phyloP scores from a whole-genome alignment of 1,284 basidiomycete genomes.

The Ceratobasidium papillatum region DNA sequence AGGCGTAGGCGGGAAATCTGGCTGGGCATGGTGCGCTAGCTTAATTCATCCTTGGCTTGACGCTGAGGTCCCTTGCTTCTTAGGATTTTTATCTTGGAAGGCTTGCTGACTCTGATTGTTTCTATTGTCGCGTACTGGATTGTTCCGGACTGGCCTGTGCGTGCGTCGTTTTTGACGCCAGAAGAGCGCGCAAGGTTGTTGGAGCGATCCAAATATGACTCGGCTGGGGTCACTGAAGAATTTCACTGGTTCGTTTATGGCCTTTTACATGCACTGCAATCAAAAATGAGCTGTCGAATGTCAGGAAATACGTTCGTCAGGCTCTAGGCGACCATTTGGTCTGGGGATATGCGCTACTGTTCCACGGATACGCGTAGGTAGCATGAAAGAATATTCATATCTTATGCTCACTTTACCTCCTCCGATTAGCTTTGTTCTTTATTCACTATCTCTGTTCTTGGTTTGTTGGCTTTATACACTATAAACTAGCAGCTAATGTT shows the following conservation, averaged over 20 bases:
- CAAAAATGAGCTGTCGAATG: conserved; percentile 46
- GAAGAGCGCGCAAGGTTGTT: conserved; percentile 4
- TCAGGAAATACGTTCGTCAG: conserved; percentile 62
- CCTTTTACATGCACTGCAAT: not conserved
- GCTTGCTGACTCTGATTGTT: conserved; percentile 60
- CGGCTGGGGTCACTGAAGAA: conserved; percentile 57
- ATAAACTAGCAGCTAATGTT: not conserved
- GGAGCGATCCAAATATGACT: conserved; percentile 57
- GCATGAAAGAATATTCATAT: conserved; percentile 41
- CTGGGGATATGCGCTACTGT: conserved; percentile 71
- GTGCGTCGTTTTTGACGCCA: conserved; percentile 50
- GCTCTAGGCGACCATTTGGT: conserved; percentile 68
- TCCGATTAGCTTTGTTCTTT: conserved; percentile 56
- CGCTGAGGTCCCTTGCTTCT: not conserved
- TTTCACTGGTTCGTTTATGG: conserved; percentile 50
- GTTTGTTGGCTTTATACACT: conserved; percentile 49
- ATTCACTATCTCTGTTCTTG: conserved; percentile 65
- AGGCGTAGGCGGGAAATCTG: conserved; percentile 62
- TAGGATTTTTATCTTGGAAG: conserved; percentile 72
- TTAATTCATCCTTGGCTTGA: not conserved
- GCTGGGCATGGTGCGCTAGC: conserved; percentile 61
- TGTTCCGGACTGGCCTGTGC: conserved; percentile 66
- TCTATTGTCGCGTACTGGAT: conserved; percentile 63
- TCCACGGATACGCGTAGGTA: conserved; percentile 65
- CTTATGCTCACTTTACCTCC: not conserved